Base-by-base conservation (phyloP, 2,329 filamentous ascomycete species). In the Xylariales sp. region DNA sequence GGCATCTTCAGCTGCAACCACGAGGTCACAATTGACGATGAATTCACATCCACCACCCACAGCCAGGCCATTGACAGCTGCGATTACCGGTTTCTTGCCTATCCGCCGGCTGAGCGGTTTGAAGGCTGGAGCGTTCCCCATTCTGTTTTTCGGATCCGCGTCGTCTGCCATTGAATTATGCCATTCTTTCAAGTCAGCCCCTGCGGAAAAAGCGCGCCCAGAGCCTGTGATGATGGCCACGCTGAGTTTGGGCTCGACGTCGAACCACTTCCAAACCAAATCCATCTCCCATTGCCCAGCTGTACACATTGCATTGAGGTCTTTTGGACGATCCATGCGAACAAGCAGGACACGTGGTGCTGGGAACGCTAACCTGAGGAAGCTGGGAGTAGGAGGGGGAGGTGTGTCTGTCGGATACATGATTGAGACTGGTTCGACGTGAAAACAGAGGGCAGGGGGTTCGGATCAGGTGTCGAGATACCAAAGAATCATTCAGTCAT, bases 11-110 rank as follows among this genome's bases (percentile, higher is more conserved):
- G 71, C 65, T 6, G 77, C 77, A 20, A 83, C 58, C 4, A 80
- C 71, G 21, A 84, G 66, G 58, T 84, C 35, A 48, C 69, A 73
- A 54, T 81, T 80, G 7, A 76, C 64, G 6, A 74, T 66, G 57
- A 82, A 78, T 56, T 84, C 80, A 47, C 72, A 76, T 1, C 78
- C 79, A 15, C 76, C 80, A 3, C 79, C 79, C 48, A 78, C 68
- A 36, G 74, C 76, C 14, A 77, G 65, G 4, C 80, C 79, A 52
- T 82, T 81, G 12, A 83, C 77, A 3, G 79, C 80, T 2, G 75
- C 76, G 40, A 83, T 78, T 22, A 84, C 66, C 1, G 79, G 79
- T 51, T 84, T 83, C 56, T 73, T 74, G 29, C 78, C 77, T 8
- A 61, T 55, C 3, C 78, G 64, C 5, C 74, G 66, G 21, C 69